These are phyloP conservation scores for Gremmenia infestans DNA, from an alignment of 2,329 filamentous ascomycete genomes.

Conservation along the genomic window DNA sequence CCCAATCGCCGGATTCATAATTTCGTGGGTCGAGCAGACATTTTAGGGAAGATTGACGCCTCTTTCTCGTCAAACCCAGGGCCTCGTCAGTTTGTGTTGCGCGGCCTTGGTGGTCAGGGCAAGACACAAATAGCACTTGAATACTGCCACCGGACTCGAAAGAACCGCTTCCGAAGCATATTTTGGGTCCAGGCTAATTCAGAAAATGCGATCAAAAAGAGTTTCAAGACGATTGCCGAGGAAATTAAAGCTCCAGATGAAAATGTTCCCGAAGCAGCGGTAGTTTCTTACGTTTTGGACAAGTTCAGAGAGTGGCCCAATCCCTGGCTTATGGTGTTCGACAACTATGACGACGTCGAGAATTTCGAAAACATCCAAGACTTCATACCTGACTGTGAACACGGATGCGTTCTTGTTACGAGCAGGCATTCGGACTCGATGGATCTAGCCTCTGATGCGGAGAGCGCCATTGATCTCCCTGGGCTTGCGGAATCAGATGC, in stretches of 20 bases:
- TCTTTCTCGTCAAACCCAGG: conserved; percentile 1
- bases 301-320: conserved; percentile 3
- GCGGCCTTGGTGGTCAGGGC: conserved; percentile 21
- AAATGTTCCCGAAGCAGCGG: not conserved
- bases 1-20: conserved; percentile 8
- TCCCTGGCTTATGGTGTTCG: conserved; percentile 24
- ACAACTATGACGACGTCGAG: conserved; percentile 22
- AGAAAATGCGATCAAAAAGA: conserved; percentile 7
- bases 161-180: conserved; percentile 4
- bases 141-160: conserved; percentile 14
- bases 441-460: not conserved
- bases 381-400: conserved; percentile 8
- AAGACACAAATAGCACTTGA: conserved; percentile 24
- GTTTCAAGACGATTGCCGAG: conserved; percentile 11
- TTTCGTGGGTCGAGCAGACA: conserved; percentile 19
- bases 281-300: conserved; percentile 3
- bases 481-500: conserved; percentile 12
- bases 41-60: conserved; percentile 12
- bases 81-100: conserved; percentile 14
- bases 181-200: conserved; percentile 22
- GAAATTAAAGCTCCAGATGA: conserved; percentile 4
- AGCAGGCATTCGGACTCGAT: conserved; percentile 10
- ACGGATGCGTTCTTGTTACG: conserved; percentile 18
- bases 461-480: conserved; percentile 7
- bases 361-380: conserved; percentile 12